phyloP scores from a whole-genome alignment of 768 basidiomycete genomes.

The Boletus sp. region DNA sequence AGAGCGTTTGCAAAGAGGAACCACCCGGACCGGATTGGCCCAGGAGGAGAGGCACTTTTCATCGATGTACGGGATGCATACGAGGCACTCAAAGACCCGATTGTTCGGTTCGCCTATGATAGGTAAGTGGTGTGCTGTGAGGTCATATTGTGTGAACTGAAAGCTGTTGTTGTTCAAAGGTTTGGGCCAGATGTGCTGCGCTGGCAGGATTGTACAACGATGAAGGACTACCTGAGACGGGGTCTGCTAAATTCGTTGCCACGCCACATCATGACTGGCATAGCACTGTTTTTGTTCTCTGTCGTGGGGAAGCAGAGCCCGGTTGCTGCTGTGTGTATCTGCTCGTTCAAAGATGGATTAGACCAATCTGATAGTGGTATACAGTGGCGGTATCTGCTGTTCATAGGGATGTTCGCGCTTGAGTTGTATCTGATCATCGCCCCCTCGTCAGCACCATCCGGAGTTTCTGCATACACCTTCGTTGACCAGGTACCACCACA shows the following conservation, averaged over 20 bases:
- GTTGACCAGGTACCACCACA: constrained; percentile 13
- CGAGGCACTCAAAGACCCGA: constrained; percentile 75
- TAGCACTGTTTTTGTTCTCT: constrained; percentile 59
- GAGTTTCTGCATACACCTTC: constrained; percentile 21
- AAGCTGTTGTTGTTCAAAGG: constrained; percentile 34
- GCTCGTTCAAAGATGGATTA: constrained; percentile 3
- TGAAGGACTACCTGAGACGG: constrained; percentile 62
- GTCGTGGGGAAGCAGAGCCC: constrained; percentile 56
- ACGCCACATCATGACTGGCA: constrained; percentile 63
- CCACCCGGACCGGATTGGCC: constrained; percentile 73
- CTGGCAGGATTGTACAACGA: constrained; percentile 69
- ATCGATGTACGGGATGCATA: constrained; percentile 70
- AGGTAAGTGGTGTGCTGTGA: constrained; percentile 44
- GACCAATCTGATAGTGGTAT: constrained; percentile 12
- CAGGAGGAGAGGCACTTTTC: constrained; percentile 58
- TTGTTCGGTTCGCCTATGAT: constrained; percentile 81
- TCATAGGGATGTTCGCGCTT: constrained; percentile 52
- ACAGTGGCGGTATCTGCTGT: constrained; percentile 82
- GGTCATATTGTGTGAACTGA: not conserved
- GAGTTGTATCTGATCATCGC: constrained; percentile 67
- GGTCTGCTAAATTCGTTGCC: constrained; percentile 61
- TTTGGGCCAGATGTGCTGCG: constrained; percentile 71
- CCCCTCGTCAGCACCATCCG: constrained; percentile 25
- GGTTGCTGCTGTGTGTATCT: constrained; percentile 58
- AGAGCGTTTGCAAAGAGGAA: constrained; percentile 67